Evolutionary conservation across 768 basidiomycete species (phyloP).

Genomic region (Phanerodontia chrysosporium): DNA sequence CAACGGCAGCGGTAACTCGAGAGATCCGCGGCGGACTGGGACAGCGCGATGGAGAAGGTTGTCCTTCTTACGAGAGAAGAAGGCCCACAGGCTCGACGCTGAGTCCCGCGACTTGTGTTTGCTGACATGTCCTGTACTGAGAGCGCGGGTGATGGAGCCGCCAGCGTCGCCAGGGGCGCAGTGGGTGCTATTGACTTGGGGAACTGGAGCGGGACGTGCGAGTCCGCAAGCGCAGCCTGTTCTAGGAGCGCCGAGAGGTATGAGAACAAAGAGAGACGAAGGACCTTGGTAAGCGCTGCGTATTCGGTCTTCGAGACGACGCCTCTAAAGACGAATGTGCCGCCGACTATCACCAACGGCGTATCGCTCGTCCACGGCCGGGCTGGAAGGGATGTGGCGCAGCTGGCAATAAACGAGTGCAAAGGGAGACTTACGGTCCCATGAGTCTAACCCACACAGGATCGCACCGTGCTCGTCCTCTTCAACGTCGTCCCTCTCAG

Average conservation of each 20-base stretch:
- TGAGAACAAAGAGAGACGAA: conserved; percentile 49
- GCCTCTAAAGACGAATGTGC: conserved; percentile 55
- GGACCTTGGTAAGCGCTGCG: conserved; percentile 38
- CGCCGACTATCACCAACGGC: conserved; percentile 48
- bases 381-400: not conserved
- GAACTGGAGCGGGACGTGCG: conserved; percentile 42
- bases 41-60: conserved; percentile 25
- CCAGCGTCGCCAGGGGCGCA: not conserved
- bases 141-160: conserved; percentile 11
- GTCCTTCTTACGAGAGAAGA: conserved; percentile 34
- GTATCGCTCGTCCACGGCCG: conserved; percentile 14
- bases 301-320: conserved; percentile 40
- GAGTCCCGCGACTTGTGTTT: conserved; percentile 19
- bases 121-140: conserved; percentile 18
- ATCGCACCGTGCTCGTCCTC: conserved; percentile 23
- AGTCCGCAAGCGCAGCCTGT: conserved; percentile 51
- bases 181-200: conserved; percentile 25
- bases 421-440: conserved; percentile 38
- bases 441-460: conserved; percentile 48
- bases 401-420: not conserved
- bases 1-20: conserved; percentile 36
- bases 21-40: conserved; percentile 32
- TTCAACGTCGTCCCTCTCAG: conserved; percentile 12
- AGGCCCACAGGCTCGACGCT: conserved; percentile 30
- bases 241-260: conserved; percentile 60